Evolutionary conservation across 371 early-diverging fungal species (phyloP), one percentile per base, ranked within the genome.

Genomic region (Apophysomyces elegans): DNA sequence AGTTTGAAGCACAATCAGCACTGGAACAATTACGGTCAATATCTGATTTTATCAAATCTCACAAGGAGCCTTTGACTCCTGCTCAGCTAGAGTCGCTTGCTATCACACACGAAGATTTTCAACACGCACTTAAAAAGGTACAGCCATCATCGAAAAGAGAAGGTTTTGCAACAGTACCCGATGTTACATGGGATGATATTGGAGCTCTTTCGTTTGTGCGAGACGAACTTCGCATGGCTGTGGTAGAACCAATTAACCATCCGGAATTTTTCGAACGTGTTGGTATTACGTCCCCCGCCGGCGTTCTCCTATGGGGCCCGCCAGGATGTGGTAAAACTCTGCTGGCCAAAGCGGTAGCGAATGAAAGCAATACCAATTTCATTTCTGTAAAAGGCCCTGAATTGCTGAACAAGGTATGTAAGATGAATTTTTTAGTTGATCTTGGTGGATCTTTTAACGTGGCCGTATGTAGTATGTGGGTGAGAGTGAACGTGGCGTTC

Each of bases 321-420:
- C 99, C 99, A 5, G 99, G 99, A 67, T 98, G 98, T 81, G 99
- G 99, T 58, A 99, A 99, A 79, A 99, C 99, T 4, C 76, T 99
- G 66, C 83, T 99, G 66, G 99, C 99, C 16, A 98, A 98, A 76
- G 99, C 99, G 0, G 96, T 99, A 35, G 98, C 99, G 1, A 98
- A 95, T 75, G 96, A 96, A 77, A 94, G 92, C 70, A 91, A 95
- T 63, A 97, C 96, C 71, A 99, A 99, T 79, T 99, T 99, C 72
- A 96, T 99, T 56, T 94, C 95, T 39, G 97, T 99, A 58, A 99
- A 99, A 74, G 99, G 99, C 0, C 99, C 99, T 16, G 99, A 99
- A 74, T 79, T 99, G 11, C 81, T 99, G 47, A 99, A 97, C 82
- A 99, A 99, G 84, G 89, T 87, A 68, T 64, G 2, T 26, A 26